Evolutionary conservation across 345 rosid genomes (phyloP).

Genomic region (Citrus medica): DNA sequence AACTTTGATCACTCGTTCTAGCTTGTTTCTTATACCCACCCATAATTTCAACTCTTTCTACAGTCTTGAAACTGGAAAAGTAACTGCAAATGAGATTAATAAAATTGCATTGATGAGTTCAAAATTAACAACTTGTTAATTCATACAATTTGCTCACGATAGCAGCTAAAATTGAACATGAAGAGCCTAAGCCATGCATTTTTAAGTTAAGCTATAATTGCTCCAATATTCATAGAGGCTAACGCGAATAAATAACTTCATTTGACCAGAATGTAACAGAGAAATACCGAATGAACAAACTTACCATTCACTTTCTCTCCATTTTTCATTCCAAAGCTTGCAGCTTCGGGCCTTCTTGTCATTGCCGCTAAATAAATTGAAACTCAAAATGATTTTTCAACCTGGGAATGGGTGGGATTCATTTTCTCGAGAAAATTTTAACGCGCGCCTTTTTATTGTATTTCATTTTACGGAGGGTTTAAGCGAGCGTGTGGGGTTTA

Average conservation of each 20-base stretch:
- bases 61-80: constrained; percentile 11
- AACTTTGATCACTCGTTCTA: constrained; percentile 31
- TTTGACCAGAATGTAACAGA: neutral
- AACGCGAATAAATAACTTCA: neutral
- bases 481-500: neutral
- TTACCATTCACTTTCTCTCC: constrained; percentile 13
- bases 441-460: neutral
- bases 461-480: constrained; percentile 1
- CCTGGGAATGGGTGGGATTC: neutral
- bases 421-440: constrained; percentile 9
- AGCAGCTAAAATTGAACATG: neutral
- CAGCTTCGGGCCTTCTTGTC: neutral
- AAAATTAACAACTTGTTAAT: neutral
- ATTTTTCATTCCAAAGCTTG: neutral
- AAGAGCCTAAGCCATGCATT: neutral
- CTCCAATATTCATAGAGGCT: neutral
- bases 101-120: constrained; percentile 4
- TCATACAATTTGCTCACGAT: neutral
- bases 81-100: constrained; percentile 19
- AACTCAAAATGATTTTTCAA: neutral
- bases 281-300: neutral
- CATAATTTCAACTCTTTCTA: constrained; percentile 35
- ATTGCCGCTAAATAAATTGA: neutral
- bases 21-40: constrained; percentile 35
- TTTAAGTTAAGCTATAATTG: neutral